phyloP scores from a whole-genome alignment of 192 early-diverging fungal species.

The Chytriomyces sp. region DNA sequence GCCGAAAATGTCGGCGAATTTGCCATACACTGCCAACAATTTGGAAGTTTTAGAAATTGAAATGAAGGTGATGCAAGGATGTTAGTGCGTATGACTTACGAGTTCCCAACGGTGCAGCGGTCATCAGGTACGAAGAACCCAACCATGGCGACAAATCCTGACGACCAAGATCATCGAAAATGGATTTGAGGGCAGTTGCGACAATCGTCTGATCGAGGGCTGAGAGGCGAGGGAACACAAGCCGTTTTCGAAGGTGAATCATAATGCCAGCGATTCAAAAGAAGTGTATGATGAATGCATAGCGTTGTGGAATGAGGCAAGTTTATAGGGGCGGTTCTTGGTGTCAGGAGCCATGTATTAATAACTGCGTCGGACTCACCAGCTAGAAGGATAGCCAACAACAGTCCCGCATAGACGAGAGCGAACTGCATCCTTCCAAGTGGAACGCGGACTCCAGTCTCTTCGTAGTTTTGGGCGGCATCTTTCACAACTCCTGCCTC shows the following conservation, averaged over 20 bases:
- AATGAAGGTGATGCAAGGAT: too few relatives aligned
- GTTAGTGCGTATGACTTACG: background rate
- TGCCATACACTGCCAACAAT: slow-evolving; percentile 58
- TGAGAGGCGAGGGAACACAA: too few relatives aligned
- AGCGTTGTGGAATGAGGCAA: too few relatives aligned
- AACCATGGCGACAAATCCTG: slow-evolving; percentile 79
- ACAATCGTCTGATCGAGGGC: slow-evolving; percentile 35
- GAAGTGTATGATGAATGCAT: too few relatives aligned
- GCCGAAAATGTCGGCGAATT: slow-evolving; percentile 89
- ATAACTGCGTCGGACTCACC: background rate
- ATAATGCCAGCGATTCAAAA: too few relatives aligned
- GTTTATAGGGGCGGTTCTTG: too few relatives aligned
- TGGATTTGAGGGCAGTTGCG: slow-evolving; percentile 20
- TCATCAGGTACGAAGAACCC: slow-evolving; percentile 70
- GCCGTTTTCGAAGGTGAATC: too few relatives aligned
- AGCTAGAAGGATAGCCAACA: background rate
- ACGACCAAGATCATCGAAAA: slow-evolving; percentile 3
- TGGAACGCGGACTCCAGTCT: slow-evolving; percentile 10
- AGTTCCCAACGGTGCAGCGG: slow-evolving; percentile 68
- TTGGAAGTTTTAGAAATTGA: background rate
- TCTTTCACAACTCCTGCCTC: background rate
- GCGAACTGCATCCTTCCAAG: slow-evolving; percentile 19
- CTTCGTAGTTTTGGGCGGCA: background rate
- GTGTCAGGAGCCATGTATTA: slow-evolving; percentile 18
- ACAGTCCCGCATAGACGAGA: slow-evolving; percentile 23